Evolutionary conservation across 495 filamentous ascomycete genomes (phyloP).

Genomic region (Parmelia sp.): DNA sequence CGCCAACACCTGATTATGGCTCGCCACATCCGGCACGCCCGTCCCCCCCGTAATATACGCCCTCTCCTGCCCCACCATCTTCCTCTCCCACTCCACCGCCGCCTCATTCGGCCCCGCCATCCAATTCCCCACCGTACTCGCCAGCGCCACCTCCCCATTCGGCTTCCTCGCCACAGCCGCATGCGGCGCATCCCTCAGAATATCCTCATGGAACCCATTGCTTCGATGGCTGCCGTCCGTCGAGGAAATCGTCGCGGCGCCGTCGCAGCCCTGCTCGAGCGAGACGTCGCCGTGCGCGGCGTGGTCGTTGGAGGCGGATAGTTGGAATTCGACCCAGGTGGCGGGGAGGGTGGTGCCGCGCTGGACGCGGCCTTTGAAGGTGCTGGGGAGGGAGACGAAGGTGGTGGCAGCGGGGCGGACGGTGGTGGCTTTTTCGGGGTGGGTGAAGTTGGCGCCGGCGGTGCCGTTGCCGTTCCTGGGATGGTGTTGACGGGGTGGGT

Average conservation of each 20-base stretch:
- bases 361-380: conserved; percentile 42
- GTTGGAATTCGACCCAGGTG: conserved; percentile 42
- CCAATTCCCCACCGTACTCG: conserved; percentile 40
- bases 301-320: conserved; percentile 35
- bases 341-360: conserved; percentile 35
- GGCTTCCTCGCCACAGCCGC: conserved; percentile 32
- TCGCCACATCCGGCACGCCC: conserved; percentile 36
- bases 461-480: conserved; percentile 41
- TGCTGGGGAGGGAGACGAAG: conserved; percentile 29
- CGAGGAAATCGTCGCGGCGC: conserved; percentile 35
- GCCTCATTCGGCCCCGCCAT: conserved; percentile 36
- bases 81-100: conserved; percentile 35
- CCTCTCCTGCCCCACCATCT: conserved; percentile 31
- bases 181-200: conserved; percentile 32
- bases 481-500: no score
- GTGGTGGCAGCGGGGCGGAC: conserved; percentile 28
- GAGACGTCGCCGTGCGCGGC: conserved; percentile 39
- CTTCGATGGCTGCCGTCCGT: conserved; percentile 34
- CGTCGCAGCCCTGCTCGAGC: conserved; percentile 40
- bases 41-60: conserved; percentile 39
- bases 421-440: conserved; percentile 33
- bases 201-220: conserved; percentile 35
- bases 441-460: conserved; percentile 41
- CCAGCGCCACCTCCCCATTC: conserved; percentile 32
- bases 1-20: conserved; percentile 35